Evolutionary conservation across 345 rosid species (phyloP).

Genomic region (Orychophragmus violaceus): DNA sequence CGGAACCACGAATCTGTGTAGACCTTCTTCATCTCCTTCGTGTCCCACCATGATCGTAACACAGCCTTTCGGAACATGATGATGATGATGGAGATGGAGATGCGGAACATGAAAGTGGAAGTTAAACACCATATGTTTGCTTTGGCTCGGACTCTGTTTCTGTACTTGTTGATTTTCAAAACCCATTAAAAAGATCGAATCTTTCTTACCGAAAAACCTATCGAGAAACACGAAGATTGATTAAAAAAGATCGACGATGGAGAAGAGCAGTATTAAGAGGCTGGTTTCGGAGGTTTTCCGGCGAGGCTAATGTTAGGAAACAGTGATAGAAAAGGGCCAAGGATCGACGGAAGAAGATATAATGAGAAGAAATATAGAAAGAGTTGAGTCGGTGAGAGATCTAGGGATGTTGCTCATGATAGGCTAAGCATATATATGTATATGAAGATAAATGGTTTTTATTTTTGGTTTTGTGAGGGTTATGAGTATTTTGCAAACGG

Average conservation of each 20-base stretch:
- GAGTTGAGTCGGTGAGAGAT: slow-evolving; percentile 66
- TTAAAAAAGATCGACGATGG: background rate
- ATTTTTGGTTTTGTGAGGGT: background rate
- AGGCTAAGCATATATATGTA: slow-evolving; percentile 22
- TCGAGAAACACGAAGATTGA: background rate
- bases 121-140: slow-evolving; percentile 29
- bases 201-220: slow-evolving; percentile 12
- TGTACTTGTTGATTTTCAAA: slow-evolving; percentile 29
- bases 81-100: slow-evolving; percentile 30
- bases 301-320: slow-evolving; percentile 30
- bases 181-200: slow-evolving; percentile 31
- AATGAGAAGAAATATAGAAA: slow-evolving; percentile 60
- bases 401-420: slow-evolving; percentile 87
- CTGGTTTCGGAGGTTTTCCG: slow-evolving; percentile 1
- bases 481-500: slow-evolving; percentile 5
- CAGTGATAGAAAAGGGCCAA: slow-evolving; percentile 65
- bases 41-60: slow-evolving; percentile 75
- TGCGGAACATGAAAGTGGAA: slow-evolving; percentile 53
- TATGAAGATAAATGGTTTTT: background rate
- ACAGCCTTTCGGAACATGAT: slow-evolving; percentile 63
- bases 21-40: slow-evolving; percentile 50
- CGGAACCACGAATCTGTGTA: slow-evolving; percentile 67
- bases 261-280: background rate
- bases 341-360: slow-evolving; percentile 75
- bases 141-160: slow-evolving; percentile 18